A percentile compares a stretch with the other conserved stretches of the same genome.
Evolutionary conservation across 2,329 filamentous ascomycete genomes (phyloP).

Genomic region (Fusarium mundagurra): DNA sequence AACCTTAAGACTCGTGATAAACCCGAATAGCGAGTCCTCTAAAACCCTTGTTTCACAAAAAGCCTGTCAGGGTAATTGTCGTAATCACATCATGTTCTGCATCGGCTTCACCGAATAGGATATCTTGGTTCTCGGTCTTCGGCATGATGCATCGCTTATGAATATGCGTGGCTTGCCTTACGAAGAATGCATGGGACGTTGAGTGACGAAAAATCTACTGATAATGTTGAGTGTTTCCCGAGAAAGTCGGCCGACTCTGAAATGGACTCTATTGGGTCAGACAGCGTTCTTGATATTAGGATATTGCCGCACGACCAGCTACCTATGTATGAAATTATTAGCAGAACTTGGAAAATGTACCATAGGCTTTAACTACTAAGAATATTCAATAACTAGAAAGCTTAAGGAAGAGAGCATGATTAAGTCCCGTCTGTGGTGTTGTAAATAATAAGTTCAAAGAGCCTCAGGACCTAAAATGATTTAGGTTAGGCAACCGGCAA

Average conservation of each 20-base stretch:
- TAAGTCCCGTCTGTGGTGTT: background rate
- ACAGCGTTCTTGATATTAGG: background rate
- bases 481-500: slow-evolving; percentile 2
- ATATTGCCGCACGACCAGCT: no score
- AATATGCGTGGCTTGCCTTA: slow-evolving; percentile 24
- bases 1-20: background rate
- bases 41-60: background rate
- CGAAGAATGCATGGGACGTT: slow-evolving; percentile 24
- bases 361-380: no score
- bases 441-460: background rate
- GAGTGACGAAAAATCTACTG: background rate
- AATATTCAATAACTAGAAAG: background rate
- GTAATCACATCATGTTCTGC: background rate
- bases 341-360: background rate
- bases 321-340: no score
- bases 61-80: background rate
- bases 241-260: slow-evolving; percentile 7
- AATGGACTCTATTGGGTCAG: background rate
- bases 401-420: background rate
- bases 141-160: slow-evolving; percentile 14
- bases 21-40: background rate
- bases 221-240: background rate
- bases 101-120: background rate
- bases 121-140: slow-evolving; percentile 1
- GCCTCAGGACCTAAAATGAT: background rate